Evolutionary conservation across 2,329 filamentous ascomycete genomes (phyloP), one percentile per base, ranked within the genome.

Genomic region (Aureobasidium lini): DNA sequence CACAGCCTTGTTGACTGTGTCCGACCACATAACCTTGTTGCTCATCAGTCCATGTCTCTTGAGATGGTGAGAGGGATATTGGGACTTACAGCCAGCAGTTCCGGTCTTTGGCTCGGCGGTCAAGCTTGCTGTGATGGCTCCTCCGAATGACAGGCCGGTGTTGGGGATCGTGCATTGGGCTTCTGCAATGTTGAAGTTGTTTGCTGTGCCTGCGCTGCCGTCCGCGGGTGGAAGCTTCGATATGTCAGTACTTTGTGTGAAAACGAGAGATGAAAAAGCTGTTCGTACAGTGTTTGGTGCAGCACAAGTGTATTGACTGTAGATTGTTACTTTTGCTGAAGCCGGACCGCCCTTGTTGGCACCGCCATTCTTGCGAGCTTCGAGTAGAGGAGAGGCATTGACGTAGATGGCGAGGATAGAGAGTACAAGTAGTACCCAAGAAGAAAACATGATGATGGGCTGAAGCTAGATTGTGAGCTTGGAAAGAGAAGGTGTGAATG

Each of bases 361-460:
- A 6, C 46, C 46, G 10, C 47, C 47, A 13, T 52, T 52, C 36
- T 52, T 52, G 13, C 48, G 36, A 6, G 34, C 48, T 52, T 52
- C 36, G 2, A 52, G 48, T 3, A 40, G 4, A 5, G 48, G 36
- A 9, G 23, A 9, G 4, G 48, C 48, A 6, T n/a, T 52, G 48
- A 36, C 16, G 9, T 23, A 40, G 8, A 52, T n/a, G 7, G 48
- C 36, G 13, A 52, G 36, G 23, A 52, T 13, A 2, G 48, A 40
- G 23, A 52, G 34, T 31, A 40, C 11, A 31, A 52, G 9, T 15
- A 31, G 48, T 16, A 36, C 40, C 48, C 48, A 52, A 8, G 23
- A n/a, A 29, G 48, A 52, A 13, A 31, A 40, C 15, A 11, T 37
- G 46, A 49, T 9, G 11, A 28, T 34, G n/a, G 31, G 13, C 4